Evolutionary conservation across 1,284 basidiomycete species (phyloP).

Genomic region (Tetrapyrgos nigripes): DNA sequence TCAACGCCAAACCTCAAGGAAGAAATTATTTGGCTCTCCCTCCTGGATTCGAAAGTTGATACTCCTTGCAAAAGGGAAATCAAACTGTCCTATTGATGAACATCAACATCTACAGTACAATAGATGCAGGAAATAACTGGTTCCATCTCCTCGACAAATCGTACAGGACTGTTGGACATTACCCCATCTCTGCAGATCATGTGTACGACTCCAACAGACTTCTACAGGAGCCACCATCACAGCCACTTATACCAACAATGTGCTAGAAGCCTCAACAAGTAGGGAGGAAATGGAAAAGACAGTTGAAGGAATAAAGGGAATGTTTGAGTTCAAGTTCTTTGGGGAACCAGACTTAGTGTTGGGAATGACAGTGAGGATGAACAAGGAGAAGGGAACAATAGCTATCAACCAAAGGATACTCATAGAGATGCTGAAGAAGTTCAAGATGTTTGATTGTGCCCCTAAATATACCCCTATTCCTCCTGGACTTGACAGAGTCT

Average conservation of each 20-base stretch:
- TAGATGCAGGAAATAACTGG: slow-evolving; percentile 10
- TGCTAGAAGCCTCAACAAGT: slow-evolving; percentile 1
- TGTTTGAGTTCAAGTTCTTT: background rate
- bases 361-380: background rate
- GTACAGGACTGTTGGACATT: background rate
- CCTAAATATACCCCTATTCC: slow-evolving; percentile 25
- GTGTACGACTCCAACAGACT: background rate
- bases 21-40: slow-evolving; percentile 5
- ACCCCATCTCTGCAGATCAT: slow-evolving; percentile 2
- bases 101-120: slow-evolving; percentile 10
- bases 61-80: background rate
- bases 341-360: background rate
- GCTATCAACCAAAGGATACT: slow-evolving; percentile 5
- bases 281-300: background rate
- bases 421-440: background rate
- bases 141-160: background rate
- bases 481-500: no score
- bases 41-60: background rate
- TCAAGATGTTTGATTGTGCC: slow-evolving; percentile 1
- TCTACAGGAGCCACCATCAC: background rate
- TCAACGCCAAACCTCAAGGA: slow-evolving; percentile 4
- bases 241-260: slow-evolving; percentile 9
- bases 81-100: background rate
- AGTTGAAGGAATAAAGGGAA: background rate
- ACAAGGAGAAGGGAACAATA: background rate